Evolutionary conservation across 1,284 basidiomycete genomes (phyloP), one percentile per base, ranked within the genome.

Genomic region (Pisolithus thermaeus): DNA sequence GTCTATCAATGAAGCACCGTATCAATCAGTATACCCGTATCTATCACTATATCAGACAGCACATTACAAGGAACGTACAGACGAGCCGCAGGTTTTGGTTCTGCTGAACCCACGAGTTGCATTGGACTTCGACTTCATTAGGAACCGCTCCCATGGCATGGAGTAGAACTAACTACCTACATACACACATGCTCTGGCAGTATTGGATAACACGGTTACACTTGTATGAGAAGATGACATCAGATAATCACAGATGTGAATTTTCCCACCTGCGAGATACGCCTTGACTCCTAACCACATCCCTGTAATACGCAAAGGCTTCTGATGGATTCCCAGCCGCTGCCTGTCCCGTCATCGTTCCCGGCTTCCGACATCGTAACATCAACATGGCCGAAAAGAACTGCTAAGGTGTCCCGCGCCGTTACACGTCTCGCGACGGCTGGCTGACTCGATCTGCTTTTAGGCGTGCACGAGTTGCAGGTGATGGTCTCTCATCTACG

Each of bases 401-500:
- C 73, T 46, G 62, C 68, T 25, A 79, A 76, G 69, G 77, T 77
- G 51, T 51, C 32, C 32, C 47, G 45, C 32, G 12, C 47, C 40
- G 49, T 47, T 49, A 41, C 23, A 27, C 25, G 16, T 18, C 30
- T 36, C 22, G 35, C 42, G n/a, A 25, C 28, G 32, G 23, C 25
- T n/a, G 36, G 14, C 39, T 48, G 23, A 41, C 25, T 12, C 11
- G 42, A 50, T 47, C 37, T 7, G 8, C n/a, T 16, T 9, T 22
- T 22, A 80, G 78, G 78, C 79, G 39, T 81, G 78, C 61, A 76
- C 78, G 16, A 78, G 69, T 50, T 80, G 79, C 73, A 81, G 78
- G 78, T 80, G 57, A 52, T 44, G 28, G 22, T 27, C 42, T 44
- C 12, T 27, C 42, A 38, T 48, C 32, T 42, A 38, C 20, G 25